These are phyloP conservation scores for Psophocarpus tetragonolobus DNA, from an alignment of 306 rosid genomes.

Conservation along the genomic window DNA sequence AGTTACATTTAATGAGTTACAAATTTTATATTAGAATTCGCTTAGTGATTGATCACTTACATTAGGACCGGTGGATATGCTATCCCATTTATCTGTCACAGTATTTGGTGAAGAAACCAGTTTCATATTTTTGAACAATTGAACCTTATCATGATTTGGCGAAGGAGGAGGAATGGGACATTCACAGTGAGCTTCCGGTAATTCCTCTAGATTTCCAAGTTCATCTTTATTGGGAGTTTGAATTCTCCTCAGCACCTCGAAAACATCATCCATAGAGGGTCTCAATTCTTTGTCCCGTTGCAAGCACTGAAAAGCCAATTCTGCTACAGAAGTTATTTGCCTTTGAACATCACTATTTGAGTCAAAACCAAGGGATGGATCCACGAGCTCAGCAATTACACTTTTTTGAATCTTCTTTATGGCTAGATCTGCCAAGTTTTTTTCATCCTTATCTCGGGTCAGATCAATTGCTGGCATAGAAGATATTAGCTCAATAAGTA, in stretches of 20 bases:
- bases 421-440: neutral
- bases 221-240: too few relatives aligned
- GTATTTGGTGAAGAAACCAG: slow-evolving; percentile 39
- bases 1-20: too few relatives aligned
- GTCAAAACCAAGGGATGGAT: too few relatives aligned
- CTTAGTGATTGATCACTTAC: slow-evolving; percentile 33
- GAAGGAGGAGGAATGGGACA: neutral
- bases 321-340: too few relatives aligned
- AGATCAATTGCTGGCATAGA: slow-evolving; percentile 73
- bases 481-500: slow-evolving; percentile 63
- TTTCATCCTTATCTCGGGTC: slow-evolving; percentile 52
- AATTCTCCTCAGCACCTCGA: too few relatives aligned
- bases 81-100: slow-evolving; percentile 51
- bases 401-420: too few relatives aligned
- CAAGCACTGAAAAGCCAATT: too few relatives aligned
- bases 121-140: neutral
- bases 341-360: too few relatives aligned
- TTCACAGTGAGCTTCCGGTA: neutral
- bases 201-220: neutral
- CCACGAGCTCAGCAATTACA: too few relatives aligned
- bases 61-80: slow-evolving; percentile 40
- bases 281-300: too few relatives aligned
- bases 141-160: neutral
- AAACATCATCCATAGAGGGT: too few relatives aligned
- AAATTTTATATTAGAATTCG: neutral